These are phyloP conservation scores for Excoecaria cochinchinensis DNA, from an alignment of 345 rosid species.

Conservation along the genomic window DNA sequence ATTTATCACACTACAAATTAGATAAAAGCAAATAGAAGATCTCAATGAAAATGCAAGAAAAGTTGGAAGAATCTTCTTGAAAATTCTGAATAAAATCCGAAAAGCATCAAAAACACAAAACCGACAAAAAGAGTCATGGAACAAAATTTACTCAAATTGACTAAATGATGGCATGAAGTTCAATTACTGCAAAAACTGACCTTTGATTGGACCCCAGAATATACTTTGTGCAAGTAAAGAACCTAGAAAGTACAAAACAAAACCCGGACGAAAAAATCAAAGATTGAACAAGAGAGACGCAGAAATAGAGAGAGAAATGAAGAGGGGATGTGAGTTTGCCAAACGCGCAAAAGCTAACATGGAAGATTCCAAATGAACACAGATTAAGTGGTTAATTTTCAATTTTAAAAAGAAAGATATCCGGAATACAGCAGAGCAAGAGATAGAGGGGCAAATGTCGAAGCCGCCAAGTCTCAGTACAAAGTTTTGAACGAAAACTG, in stretches of 20 bases:
- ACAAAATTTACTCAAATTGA: neutral
- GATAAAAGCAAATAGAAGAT: neutral
- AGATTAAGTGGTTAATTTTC: neutral
- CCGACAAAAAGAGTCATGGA: too few species aligned
- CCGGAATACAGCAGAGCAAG: neutral
- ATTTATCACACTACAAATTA: neutral
- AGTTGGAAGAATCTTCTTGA: neutral
- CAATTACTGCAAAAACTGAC: conserved; percentile 6
- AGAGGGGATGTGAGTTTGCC: neutral
- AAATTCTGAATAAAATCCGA: neutral
- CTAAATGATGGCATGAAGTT: neutral
- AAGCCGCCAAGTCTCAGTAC: conserved; percentile 1
- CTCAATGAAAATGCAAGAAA: neutral
- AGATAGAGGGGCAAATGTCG: neutral
- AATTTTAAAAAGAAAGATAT: neutral
- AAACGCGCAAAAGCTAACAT: neutral
- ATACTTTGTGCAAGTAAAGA: neutral
- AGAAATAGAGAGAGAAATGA: neutral
- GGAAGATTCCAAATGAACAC: neutral
- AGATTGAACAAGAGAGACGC: neutral
- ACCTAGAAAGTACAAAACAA: neutral
- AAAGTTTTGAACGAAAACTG: neutral
- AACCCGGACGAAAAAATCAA: neutral
- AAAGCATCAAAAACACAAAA: neutral
- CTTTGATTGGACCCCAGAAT: conserved; percentile 16